Evolutionary conservation across 208 protist species (phyloP).

Genomic region (Phytomonas sp.): DNA sequence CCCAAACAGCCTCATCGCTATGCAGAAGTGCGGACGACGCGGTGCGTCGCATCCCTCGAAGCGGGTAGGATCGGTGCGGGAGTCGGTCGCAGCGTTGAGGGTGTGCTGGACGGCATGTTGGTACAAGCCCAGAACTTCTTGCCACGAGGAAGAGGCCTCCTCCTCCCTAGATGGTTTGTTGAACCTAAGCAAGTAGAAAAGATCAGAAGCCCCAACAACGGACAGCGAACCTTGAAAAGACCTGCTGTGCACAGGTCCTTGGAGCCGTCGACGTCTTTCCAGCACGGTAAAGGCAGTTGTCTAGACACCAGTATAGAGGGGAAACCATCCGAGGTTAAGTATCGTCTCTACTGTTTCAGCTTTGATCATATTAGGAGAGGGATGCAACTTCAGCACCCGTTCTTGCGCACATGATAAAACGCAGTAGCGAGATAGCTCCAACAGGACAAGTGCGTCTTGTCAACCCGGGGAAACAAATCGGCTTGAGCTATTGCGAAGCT

Average conservation of each 20-base stretch:
- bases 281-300: background rate
- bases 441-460: background rate
- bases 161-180: conserved; percentile 9
- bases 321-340: background rate
- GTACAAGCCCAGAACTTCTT: conserved; percentile 18
- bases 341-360: background rate
- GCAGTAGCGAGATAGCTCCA: background rate
- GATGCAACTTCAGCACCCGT: background rate
- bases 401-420: background rate
- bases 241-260: background rate
- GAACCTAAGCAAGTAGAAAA: conserved; percentile 20
- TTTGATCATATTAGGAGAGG: background rate
- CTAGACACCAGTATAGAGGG: background rate
- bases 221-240: conserved; percentile 11
- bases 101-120: conserved; percentile 8
- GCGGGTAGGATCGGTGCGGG: background rate
- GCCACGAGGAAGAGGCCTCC: conserved; percentile 8
- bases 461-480: background rate
- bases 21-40: conserved; percentile 14
- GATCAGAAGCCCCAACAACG: conserved; percentile 15
- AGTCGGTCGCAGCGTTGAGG: background rate
- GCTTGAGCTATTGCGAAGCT: background rate
- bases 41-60: background rate
- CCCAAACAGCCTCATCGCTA: conserved; percentile 2
- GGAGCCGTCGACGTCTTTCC: background rate